Evolutionary conservation across 148 eudicot species (phyloP).

Genomic region (Chenopodium berlandieri): DNA sequence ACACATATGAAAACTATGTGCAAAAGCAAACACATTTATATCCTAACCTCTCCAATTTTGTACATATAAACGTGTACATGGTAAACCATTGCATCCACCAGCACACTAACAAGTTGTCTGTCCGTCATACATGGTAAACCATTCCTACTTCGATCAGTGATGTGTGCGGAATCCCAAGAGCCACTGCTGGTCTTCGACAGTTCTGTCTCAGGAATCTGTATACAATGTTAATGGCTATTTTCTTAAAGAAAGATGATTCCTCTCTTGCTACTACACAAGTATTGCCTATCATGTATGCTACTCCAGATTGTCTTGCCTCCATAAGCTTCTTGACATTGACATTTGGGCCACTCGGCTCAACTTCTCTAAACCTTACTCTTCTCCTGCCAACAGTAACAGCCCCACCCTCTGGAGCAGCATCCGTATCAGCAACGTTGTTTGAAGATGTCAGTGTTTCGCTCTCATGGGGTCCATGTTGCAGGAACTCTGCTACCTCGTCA

Average conservation of each 20-base stretch:
- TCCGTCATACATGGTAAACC: slow-evolving; percentile 34
- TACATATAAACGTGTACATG: not conserved
- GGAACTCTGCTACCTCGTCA: slow-evolving; percentile 29
- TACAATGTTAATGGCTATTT: slow-evolving; percentile 32
- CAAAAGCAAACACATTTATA: not conserved
- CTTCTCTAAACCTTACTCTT: slow-evolving; percentile 25
- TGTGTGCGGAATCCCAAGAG: slow-evolving; percentile 40
- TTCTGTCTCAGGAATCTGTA: slow-evolving; percentile 44
- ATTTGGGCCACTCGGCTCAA: not conserved
- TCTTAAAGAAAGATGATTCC: slow-evolving; percentile 33
- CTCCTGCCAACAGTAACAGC: slow-evolving; percentile 9
- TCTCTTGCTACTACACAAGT: slow-evolving; percentile 32
- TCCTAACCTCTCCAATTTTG: not conserved
- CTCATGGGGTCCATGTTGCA: slow-evolving; percentile 10
- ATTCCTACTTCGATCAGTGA: slow-evolving; percentile 46
- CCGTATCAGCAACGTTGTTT: not conserved
- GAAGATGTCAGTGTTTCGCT: slow-evolving; percentile 4
- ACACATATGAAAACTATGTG: not conserved
- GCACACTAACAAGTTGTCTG: not conserved
- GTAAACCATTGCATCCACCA: too few relatives aligned
- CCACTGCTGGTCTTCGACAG: slow-evolving; percentile 34
- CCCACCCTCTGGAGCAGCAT: not conserved
- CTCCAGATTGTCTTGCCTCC: slow-evolving; percentile 40
- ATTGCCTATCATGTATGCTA: slow-evolving; percentile 45
- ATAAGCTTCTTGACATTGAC: slow-evolving; percentile 21